These are phyloP conservation scores for Somion occarium DNA, from an alignment of 1,284 basidiomycete genomes.

Conservation along the genomic window DNA sequence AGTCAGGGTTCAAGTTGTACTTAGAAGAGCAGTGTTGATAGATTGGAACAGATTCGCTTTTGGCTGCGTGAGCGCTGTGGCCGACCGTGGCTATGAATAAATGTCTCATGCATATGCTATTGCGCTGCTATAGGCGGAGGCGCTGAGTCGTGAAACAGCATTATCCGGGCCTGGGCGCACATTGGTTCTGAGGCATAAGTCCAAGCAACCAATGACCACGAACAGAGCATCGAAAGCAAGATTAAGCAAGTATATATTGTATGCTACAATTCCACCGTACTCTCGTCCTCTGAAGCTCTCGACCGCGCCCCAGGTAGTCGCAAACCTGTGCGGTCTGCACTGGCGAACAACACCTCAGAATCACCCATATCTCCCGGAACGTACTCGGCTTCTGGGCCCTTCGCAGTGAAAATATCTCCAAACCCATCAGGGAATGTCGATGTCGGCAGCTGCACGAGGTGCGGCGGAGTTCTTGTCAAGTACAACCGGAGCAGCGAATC, in stretches of 20 bases:
- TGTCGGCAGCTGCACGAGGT: slow-evolving; percentile 62
- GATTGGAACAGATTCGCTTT: background rate
- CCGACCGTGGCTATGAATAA: background rate
- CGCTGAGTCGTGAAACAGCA: too few species aligned
- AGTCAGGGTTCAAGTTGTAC: background rate
- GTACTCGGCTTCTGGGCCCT: slow-evolving; percentile 38
- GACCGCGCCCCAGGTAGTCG: slow-evolving; percentile 23
- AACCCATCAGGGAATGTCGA: slow-evolving; percentile 55
- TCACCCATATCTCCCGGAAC: slow-evolving; percentile 50
- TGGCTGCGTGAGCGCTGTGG: background rate
- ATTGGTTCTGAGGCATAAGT: too few species aligned
- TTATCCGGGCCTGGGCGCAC: too few species aligned
- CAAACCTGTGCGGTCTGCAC: slow-evolving; percentile 43
- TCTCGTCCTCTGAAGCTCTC: slow-evolving; percentile 16
- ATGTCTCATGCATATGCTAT: background rate
- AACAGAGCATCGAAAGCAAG: slow-evolving; percentile 7
- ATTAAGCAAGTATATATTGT: slow-evolving; percentile 22
- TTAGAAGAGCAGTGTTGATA: background rate
- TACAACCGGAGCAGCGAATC: slow-evolving; percentile 80
- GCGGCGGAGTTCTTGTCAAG: slow-evolving; percentile 68
- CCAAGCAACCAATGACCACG: too few species aligned
- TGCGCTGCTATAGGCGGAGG: too few species aligned
- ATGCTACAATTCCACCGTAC: slow-evolving; percentile 20
- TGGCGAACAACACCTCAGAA: slow-evolving; percentile 64
- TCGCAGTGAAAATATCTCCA: slow-evolving; percentile 41